Conservation (phyloP, 163 green algal species). For the Scenedesmus sp. region DNA sequence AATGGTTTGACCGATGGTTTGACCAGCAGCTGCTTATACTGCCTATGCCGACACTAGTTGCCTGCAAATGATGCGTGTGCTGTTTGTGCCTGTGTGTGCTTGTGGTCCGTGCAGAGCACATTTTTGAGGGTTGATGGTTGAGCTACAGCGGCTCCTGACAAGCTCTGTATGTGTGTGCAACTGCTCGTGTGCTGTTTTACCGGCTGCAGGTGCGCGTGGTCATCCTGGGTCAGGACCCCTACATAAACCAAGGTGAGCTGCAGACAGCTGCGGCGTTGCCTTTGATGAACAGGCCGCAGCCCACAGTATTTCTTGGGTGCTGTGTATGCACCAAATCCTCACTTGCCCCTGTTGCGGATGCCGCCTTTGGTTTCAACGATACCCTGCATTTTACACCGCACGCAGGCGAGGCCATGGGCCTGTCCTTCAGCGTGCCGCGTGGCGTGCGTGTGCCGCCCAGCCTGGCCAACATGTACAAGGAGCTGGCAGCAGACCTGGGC, state of each 20-base stretch:
- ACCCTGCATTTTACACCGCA: too few relatives aligned
- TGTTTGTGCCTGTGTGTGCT: background rate
- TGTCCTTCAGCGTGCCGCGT: conserved; percentile 88
- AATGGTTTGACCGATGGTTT: too few relatives aligned
- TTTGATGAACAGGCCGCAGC: background rate
- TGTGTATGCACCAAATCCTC: background rate
- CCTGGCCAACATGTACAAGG: conserved; percentile 94
- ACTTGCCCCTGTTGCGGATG: conserved; percentile 53
- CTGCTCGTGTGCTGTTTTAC: background rate
- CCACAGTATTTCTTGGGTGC: too few relatives aligned
- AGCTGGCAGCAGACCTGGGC: conserved; percentile 81
- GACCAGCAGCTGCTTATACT: background rate
- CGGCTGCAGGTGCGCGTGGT: conserved; percentile 83
- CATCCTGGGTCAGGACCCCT: conserved; percentile 96
- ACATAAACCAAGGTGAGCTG: conserved; percentile 77
- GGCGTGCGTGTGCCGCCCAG: conserved; percentile 80
- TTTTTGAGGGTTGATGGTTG: too few relatives aligned
- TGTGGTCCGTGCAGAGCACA: background rate
- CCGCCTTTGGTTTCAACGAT: too few relatives aligned
- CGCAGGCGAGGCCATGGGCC: conserved; percentile 90
- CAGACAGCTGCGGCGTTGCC: background rate
- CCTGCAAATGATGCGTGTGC: too few relatives aligned
- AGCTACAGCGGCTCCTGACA: too few relatives aligned
- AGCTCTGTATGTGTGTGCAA: background rate
- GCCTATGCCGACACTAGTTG: background rate